These are phyloP conservation scores for Penicillium oxalicum DNA, from an alignment of 2,329 filamentous ascomycete genomes.

Conservation along the genomic window DNA sequence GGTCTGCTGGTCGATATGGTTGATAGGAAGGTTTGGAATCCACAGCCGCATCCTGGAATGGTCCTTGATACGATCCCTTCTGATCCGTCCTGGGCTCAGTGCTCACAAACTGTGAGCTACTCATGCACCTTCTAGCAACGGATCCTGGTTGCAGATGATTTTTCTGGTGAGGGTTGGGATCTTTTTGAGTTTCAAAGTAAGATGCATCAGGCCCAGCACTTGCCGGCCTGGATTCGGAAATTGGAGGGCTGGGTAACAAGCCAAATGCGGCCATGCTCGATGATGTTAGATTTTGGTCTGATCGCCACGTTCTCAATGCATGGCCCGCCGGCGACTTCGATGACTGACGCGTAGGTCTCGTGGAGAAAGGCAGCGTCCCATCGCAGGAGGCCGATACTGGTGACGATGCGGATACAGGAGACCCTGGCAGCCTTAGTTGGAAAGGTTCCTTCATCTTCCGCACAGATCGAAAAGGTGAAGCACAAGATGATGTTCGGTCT, in stretches of 20 bases:
- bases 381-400: constrained; percentile 26
- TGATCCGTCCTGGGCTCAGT: background rate
- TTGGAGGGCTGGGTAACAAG: constrained; percentile 33
- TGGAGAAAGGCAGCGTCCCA: constrained; percentile 14
- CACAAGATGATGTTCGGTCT: constrained; percentile 22
- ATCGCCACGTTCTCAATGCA: constrained; percentile 31
- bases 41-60: background rate
- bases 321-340: constrained; percentile 19
- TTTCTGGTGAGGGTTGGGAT: background rate
- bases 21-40: constrained; percentile 11
- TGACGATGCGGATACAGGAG: constrained; percentile 26
- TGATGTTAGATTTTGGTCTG: constrained; percentile 31
- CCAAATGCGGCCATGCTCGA: constrained; percentile 30
- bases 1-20: constrained; percentile 14
- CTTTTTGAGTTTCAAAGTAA: constrained; percentile 20
- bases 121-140: background rate
- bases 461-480: constrained; percentile 37
- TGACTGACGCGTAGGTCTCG: constrained; percentile 14
- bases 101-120: background rate
- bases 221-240: constrained; percentile 29
- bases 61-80: background rate
- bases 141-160: constrained; percentile 4
- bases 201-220: constrained; percentile 24
- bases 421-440: constrained; percentile 31
- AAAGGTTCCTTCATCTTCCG: constrained; percentile 38